phyloP scores from a whole-genome alignment of 768 basidiomycete genomes.

The Galerina marginata region DNA sequence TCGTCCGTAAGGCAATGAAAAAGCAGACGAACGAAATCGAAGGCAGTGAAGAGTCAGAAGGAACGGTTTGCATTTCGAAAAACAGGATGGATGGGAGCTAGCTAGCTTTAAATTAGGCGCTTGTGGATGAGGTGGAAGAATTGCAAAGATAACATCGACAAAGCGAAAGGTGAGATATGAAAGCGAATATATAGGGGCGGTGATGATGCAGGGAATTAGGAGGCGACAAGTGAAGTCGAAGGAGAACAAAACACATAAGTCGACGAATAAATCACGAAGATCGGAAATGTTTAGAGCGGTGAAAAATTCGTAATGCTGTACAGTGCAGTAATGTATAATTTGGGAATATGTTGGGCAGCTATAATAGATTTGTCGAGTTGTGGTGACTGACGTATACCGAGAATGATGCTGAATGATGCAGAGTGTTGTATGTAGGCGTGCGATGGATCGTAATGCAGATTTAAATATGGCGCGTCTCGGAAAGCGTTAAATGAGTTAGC shows the following conservation, averaged over 20 bases:
- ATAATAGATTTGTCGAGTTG: slow-evolving; percentile 20
- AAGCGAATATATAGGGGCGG: slow-evolving; percentile 24
- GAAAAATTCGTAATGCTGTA: slow-evolving; percentile 12
- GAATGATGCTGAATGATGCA: slow-evolving; percentile 17
- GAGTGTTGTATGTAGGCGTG: slow-evolving; percentile 22
- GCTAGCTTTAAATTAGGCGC: background rate
- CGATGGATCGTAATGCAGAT: slow-evolving; percentile 30
- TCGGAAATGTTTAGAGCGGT: slow-evolving; percentile 19
- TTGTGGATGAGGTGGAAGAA: slow-evolving; percentile 1
- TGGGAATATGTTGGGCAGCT: slow-evolving; percentile 18
- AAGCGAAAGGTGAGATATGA: slow-evolving; percentile 21
- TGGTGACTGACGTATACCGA: slow-evolving; percentile 13
- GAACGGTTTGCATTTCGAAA: background rate
- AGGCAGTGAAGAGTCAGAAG: background rate
- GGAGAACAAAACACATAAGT: slow-evolving; percentile 25
- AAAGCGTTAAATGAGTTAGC: slow-evolving; percentile 23
- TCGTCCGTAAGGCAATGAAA: slow-evolving; percentile 3
- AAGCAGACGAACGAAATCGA: slow-evolving; percentile 2
- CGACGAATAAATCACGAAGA: slow-evolving; percentile 35
- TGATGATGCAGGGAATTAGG: slow-evolving; percentile 18
- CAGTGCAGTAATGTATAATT: slow-evolving; percentile 23
- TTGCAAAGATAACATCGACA: slow-evolving; percentile 23
- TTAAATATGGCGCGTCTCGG: slow-evolving; percentile 26
- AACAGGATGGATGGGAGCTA: background rate
- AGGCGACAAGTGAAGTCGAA: slow-evolving; percentile 12